Evolutionary conservation across 257 asterid species (phyloP).

Genomic region (Linaria vulgaris): DNA sequence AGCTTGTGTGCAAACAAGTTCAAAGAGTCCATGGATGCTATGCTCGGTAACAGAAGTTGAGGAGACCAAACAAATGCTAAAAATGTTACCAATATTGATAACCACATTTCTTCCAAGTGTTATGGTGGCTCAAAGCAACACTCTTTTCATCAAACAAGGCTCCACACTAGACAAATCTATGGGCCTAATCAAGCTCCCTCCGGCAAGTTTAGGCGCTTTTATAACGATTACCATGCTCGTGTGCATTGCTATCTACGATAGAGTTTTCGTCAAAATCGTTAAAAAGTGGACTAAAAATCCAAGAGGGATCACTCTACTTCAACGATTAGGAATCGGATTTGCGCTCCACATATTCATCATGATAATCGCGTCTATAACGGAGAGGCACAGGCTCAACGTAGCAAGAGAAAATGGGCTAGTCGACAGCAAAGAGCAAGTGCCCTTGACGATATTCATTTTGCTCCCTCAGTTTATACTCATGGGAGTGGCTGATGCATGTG

Average conservation of each 20-base stretch:
- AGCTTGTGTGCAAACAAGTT: constrained; percentile 32
- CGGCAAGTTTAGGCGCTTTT: constrained; percentile 44
- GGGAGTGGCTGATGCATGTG: constrained; percentile 47
- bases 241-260: constrained; percentile 37
- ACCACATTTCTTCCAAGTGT: constrained; percentile 41
- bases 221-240: constrained; percentile 37
- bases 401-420: constrained; percentile 28
- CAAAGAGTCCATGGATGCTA: constrained; percentile 41
- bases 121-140: constrained; percentile 41
- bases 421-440: constrained; percentile 26
- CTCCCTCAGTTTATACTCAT: constrained; percentile 46
- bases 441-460: constrained; percentile 37
- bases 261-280: constrained; percentile 31
- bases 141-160: constrained; percentile 44
- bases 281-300: constrained; percentile 44
- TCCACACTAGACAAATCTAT: constrained; percentile 33
- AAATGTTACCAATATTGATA: constrained; percentile 36
- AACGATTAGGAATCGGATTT: constrained; percentile 42
- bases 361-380: constrained; percentile 38
- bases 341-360: constrained; percentile 37
- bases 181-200: constrained; percentile 38
- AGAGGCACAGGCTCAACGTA: constrained; percentile 31
- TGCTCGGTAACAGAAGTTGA: constrained; percentile 45
- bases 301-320: constrained; percentile 48
- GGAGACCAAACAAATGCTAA: constrained; percentile 42